Evolutionary conservation across 2,329 filamentous ascomycete genomes (phyloP).

Genomic region (Volutella citrinella): DNA sequence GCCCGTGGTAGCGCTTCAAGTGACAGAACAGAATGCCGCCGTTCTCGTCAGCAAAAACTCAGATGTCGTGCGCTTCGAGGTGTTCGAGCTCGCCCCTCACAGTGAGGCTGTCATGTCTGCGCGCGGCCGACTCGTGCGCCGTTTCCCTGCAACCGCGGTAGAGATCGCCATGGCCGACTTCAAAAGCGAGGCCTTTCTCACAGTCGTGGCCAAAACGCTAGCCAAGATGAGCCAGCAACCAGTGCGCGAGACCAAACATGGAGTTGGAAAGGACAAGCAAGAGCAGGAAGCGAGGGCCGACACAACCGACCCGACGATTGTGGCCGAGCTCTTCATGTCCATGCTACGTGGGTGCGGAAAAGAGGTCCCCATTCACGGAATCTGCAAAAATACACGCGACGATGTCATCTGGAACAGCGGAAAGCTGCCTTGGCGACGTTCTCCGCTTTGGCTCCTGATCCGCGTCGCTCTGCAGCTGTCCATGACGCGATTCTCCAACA

Average conservation of each 20-base stretch:
- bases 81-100: conserved; percentile 13
- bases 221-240: conserved; percentile 29
- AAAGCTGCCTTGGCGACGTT: conserved; percentile 43
- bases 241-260: conserved; percentile 15
- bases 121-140: conserved; percentile 9
- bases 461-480: conserved; percentile 47
- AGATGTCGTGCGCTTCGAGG: conserved; percentile 9
- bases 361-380: conserved; percentile 17
- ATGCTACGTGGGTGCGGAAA: conserved; percentile 38
- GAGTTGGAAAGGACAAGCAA: conserved; percentile 35
- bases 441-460: conserved; percentile 53
- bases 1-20: conserved; percentile 4
- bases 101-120: conserved; percentile 8
- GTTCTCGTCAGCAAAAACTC: conserved; percentile 7
- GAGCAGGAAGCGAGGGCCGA: conserved; percentile 43
- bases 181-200: conserved; percentile 14
- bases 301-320: conserved; percentile 44
- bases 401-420: conserved; percentile 43
- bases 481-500: neutral
- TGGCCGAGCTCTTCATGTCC: conserved; percentile 46
- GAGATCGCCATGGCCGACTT: conserved; percentile 2
- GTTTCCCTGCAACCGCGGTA: conserved; percentile 11
- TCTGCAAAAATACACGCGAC: conserved; percentile 51
- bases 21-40: conserved; percentile 14
- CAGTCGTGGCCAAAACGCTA: conserved; percentile 20